Conservation (phyloP, 1,284 basidiomycete species). For the Xanthoconium separans region DNA sequence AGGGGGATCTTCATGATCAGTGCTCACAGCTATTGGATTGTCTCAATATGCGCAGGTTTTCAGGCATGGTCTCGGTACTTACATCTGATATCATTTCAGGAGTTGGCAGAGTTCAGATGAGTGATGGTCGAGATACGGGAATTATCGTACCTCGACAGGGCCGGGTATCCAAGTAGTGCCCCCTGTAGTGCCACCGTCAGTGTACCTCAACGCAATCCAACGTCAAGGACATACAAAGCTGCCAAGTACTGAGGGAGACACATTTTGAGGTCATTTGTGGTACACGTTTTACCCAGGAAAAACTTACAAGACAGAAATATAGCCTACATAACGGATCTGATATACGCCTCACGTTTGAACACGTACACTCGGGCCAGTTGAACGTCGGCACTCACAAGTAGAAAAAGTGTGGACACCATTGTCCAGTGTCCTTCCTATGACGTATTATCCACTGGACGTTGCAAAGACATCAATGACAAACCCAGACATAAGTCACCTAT, state of each 20-base stretch:
- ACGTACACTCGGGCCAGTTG: neutral
- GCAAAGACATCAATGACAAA: neutral
- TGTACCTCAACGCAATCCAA: too few relatives aligned
- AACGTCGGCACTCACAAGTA: neutral
- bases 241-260: neutral
- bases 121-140: neutral
- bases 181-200: neutral
- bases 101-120: neutral
- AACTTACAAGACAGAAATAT: neutral
- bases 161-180: slow-evolving; percentile 1
- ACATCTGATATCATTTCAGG: neutral
- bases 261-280: neutral
- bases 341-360: neutral
- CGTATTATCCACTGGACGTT: neutral
- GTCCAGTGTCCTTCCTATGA: neutral
- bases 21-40: slow-evolving; percentile 2
- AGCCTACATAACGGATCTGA: neutral
- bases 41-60: neutral
- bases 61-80: neutral
- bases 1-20: too few relatives aligned
- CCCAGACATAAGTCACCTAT: neutral
- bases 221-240: neutral
- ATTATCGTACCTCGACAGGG: neutral
- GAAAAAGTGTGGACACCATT: neutral
- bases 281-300: too few relatives aligned